Conservation (phyloP, 495 filamentous ascomycete genomes). For the Penicillium robsamsonii region DNA sequence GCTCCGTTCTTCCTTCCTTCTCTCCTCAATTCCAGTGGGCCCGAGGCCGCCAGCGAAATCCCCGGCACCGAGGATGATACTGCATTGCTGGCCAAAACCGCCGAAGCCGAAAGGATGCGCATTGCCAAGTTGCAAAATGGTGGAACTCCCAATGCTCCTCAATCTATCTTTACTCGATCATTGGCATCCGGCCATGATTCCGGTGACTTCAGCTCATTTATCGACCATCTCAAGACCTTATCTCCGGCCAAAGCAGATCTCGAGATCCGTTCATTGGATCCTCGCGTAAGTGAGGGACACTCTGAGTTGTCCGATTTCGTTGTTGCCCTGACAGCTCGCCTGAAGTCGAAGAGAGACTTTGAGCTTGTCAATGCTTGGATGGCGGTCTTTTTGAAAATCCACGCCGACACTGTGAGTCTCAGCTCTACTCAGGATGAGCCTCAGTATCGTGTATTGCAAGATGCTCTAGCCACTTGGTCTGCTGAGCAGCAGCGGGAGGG, state of each 20-base stretch:
- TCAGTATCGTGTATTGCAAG: slow-evolving; percentile 42
- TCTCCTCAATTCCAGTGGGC: slow-evolving; percentile 41
- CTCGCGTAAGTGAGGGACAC: slow-evolving; percentile 38
- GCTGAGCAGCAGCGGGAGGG: slow-evolving; percentile 64
- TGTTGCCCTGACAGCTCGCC: slow-evolving; percentile 63
- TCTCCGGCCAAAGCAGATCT: slow-evolving; percentile 80
- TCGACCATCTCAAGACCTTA: slow-evolving; percentile 75
- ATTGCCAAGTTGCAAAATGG: slow-evolving; percentile 46
- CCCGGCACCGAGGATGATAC: slow-evolving; percentile 34
- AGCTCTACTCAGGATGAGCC: slow-evolving; percentile 44
- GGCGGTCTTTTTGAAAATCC: slow-evolving; percentile 80
- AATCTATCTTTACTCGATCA: slow-evolving; percentile 56
- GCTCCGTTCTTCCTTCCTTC: slow-evolving; percentile 95
- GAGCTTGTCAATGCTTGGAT: slow-evolving; percentile 97
- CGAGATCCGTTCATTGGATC: slow-evolving; percentile 77
- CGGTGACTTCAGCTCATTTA: slow-evolving; percentile 53
- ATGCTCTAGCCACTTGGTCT: slow-evolving; percentile 62
- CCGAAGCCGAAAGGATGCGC: slow-evolving; percentile 50
- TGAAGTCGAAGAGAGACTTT: slow-evolving; percentile 71
- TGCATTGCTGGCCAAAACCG: slow-evolving; percentile 34
- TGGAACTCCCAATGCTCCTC: slow-evolving; percentile 29
- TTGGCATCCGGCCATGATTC: slow-evolving; percentile 43
- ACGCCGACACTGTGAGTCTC: slow-evolving; percentile 57
- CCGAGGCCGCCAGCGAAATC: slow-evolving; percentile 23
- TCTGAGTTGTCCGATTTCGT: slow-evolving; percentile 70